Evolutionary conservation across 495 filamentous ascomycete species (phyloP).

Genomic region (Hypomontagnella monticulosa): DNA sequence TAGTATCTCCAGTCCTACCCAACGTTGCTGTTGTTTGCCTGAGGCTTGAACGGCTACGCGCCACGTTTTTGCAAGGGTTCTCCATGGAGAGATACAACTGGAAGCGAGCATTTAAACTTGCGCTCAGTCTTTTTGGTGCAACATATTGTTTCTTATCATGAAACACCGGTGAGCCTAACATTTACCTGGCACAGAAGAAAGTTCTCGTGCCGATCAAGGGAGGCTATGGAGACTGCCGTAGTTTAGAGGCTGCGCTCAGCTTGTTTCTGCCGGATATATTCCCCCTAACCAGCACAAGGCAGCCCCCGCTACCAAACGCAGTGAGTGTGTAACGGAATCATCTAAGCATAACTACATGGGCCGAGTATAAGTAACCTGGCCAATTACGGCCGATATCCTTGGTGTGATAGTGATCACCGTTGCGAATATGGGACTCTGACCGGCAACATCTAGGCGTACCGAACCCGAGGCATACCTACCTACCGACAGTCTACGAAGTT

Average conservation of each 20-base stretch:
- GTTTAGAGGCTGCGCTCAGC: slow-evolving; percentile 5
- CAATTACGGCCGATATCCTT: slow-evolving; percentile 4
- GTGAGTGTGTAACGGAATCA: slow-evolving; percentile 21
- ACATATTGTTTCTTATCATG: slow-evolving; percentile 22
- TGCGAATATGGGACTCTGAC: slow-evolving; percentile 27
- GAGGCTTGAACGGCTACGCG: slow-evolving; percentile 29
- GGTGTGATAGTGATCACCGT: slow-evolving; percentile 20
- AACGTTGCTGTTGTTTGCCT: slow-evolving; percentile 18
- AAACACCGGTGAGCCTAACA: slow-evolving; percentile 35
- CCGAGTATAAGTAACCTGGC: slow-evolving; percentile 12
- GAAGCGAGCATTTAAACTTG: slow-evolving; percentile 14
- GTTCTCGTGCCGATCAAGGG: slow-evolving; percentile 35
- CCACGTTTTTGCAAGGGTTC: slow-evolving; percentile 32
- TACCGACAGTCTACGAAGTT: slow-evolving; percentile 1
- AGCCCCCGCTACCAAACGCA: not conserved
- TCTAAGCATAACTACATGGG: slow-evolving; percentile 30
- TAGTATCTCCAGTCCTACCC: slow-evolving; percentile 18
- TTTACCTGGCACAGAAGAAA: slow-evolving; percentile 23
- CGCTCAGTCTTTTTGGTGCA: slow-evolving; percentile 15
- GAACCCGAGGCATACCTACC: not conserved
- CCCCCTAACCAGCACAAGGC: slow-evolving; percentile 7
- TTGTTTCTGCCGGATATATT: slow-evolving; percentile 1
- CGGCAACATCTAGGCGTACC: slow-evolving; percentile 4
- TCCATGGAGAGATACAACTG: slow-evolving; percentile 14
- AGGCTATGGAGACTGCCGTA: slow-evolving; percentile 19